phyloP scores from a whole-genome alignment of 192 early-diverging fungal genomes.

The Coemansia sp. region DNA sequence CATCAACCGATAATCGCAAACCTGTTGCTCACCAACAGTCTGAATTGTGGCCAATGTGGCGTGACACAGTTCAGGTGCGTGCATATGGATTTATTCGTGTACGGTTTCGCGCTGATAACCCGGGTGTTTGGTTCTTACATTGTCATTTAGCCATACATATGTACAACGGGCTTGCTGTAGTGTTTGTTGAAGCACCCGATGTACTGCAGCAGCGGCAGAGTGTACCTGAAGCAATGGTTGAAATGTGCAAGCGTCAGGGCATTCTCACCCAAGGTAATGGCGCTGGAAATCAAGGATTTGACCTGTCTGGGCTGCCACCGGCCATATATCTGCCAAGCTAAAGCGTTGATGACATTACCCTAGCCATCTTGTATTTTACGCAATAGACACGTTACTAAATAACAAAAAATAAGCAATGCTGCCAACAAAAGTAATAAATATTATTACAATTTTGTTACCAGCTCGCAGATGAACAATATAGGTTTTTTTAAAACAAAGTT shows the following conservation, averaged over 20 bases:
- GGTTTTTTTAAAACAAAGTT: too few relatives aligned
- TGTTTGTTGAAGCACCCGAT: constrained; percentile 69
- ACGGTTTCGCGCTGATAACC: constrained; percentile 57
- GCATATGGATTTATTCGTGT: constrained; percentile 59
- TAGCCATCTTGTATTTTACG: too few relatives aligned
- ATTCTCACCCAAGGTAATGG: constrained; percentile 65
- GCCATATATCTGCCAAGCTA: background rate
- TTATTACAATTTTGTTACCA: too few relatives aligned
- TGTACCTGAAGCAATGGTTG: constrained; percentile 47
- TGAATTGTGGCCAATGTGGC: constrained; percentile 26
- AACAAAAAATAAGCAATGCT: too few relatives aligned
- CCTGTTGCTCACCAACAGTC: background rate
- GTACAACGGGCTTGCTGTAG: constrained; percentile 66
- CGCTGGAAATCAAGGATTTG: constrained; percentile 66
- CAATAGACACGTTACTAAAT: too few relatives aligned
- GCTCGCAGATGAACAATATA: too few relatives aligned
- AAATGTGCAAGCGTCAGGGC: constrained; percentile 62
- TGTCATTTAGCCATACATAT: constrained; percentile 67
- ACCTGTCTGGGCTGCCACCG: constrained; percentile 58
- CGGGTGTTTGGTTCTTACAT: constrained; percentile 66
- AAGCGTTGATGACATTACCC: background rate
- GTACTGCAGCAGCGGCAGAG: constrained; percentile 25
- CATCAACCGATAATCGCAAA: constrained; percentile 53
- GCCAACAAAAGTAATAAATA: too few relatives aligned
- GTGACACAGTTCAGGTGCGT: constrained; percentile 71